phyloP scores from a whole-genome alignment of 2,329 filamentous ascomycete species.

The Penicillium sclerotigenum region DNA sequence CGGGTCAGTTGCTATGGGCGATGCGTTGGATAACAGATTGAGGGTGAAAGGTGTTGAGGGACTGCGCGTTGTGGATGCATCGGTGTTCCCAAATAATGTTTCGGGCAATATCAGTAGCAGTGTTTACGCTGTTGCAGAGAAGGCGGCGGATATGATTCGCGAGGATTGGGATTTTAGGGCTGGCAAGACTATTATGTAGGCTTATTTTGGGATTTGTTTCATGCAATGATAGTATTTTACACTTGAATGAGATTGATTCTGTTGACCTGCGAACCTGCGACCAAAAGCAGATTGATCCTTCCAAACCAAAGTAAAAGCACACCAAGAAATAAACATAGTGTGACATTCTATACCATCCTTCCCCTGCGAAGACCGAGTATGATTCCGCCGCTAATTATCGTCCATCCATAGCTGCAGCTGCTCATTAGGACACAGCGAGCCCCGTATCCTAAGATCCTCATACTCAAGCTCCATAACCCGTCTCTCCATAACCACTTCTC shows the following conservation, averaged over 20 bases:
- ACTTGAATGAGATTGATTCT: not conserved
- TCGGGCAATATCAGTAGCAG: slow-evolving; percentile 30
- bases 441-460: not conserved
- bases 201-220: not conserved
- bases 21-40: slow-evolving; percentile 29
- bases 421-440: not conserved
- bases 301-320: not conserved
- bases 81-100: slow-evolving; percentile 30
- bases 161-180: slow-evolving; percentile 20
- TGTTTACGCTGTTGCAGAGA: slow-evolving; percentile 37
- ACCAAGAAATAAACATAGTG: not conserved
- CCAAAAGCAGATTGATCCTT: not conserved
- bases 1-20: slow-evolving; percentile 32
- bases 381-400: not conserved
- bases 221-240: not conserved
- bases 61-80: slow-evolving; percentile 30
- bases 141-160: slow-evolving; percentile 35
- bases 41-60: slow-evolving; percentile 28
- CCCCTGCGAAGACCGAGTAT: no score
- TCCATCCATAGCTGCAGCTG: not conserved
- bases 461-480: not conserved
- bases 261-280: not conserved
- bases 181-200: not conserved
- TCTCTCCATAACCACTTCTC: not conserved
- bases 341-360: not conserved